A percentile compares a stretch with the other conserved stretches of the same genome.
phyloP scores from a whole-genome alignment of 2,329 filamentous ascomycete genomes.

The Pseudocercospora eumusae region DNA sequence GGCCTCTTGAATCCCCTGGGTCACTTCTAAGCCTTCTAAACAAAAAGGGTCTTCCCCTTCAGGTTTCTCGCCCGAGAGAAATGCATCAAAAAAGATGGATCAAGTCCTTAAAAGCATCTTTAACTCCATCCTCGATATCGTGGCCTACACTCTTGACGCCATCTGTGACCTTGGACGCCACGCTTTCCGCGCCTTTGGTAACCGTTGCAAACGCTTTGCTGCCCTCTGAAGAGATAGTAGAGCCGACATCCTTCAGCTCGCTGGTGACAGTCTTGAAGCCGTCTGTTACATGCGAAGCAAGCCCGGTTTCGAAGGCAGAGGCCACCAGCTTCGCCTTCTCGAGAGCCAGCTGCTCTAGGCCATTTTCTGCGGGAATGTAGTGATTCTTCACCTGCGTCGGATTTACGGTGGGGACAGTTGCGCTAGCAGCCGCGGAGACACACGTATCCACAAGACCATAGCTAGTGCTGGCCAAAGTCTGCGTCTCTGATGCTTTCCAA shows the following conservation, averaged over 20 bases:
- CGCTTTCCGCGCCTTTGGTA: neutral
- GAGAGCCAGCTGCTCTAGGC: neutral
- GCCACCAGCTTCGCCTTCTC: neutral
- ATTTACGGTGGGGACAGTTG: neutral
- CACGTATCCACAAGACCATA: conserved; percentile 7
- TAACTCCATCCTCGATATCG: no score
- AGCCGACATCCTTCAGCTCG: neutral
- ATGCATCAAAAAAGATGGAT: no score
- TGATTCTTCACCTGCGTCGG: neutral
- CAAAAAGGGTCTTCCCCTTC: no score
- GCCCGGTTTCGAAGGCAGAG: neutral
- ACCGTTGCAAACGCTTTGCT: neutral
- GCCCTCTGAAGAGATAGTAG: neutral
- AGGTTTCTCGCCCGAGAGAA: no score
- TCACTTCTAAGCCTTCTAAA: no score
- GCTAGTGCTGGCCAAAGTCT: conserved; percentile 12
- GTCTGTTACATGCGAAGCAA: conserved; percentile 1
- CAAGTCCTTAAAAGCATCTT: no score
- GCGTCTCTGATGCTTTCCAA: neutral
- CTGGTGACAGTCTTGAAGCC: neutral
- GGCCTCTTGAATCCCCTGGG: no score
- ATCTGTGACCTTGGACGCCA: neutral
- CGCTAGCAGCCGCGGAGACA: conserved; percentile 1
- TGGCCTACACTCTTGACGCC: neutral
- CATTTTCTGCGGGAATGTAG: conserved; percentile 1